Evolutionary conservation across 805 yeast species (phyloP).

Genomic region (Yarrowia sp.): DNA sequence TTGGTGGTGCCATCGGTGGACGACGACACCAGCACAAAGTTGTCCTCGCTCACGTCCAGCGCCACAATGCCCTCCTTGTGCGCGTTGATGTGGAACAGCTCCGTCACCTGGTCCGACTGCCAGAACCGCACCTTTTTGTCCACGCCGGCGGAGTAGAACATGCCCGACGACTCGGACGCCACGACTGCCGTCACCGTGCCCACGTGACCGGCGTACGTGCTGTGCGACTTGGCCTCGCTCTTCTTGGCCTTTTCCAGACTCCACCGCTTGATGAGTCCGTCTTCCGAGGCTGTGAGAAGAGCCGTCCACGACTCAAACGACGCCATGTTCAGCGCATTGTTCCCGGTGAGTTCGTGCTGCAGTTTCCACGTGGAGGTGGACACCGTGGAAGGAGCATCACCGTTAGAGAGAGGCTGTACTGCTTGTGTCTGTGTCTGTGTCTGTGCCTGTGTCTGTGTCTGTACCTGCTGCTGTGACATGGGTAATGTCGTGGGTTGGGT

Average conservation of each 20-base stretch:
- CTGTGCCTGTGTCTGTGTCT: not conserved
- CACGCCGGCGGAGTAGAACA: conserved; percentile 43
- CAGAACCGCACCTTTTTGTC: conserved; percentile 43
- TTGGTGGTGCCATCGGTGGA: conserved; percentile 44
- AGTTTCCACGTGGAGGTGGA: conserved; percentile 12
- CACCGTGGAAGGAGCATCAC: not conserved
- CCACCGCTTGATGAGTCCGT: conserved; percentile 44
- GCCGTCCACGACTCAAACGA: conserved; percentile 15
- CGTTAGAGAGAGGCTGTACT: not conserved
- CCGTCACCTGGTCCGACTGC: conserved; percentile 35
- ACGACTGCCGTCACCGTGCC: conserved; percentile 42
- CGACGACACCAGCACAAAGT: conserved; percentile 42
- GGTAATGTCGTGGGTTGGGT: not conserved
- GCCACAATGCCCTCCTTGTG: conserved; percentile 41
- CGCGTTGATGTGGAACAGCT: conserved; percentile 40
- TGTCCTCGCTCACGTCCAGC: conserved; percentile 42
- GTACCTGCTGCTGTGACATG: not conserved
- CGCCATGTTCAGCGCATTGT: conserved; percentile 28
- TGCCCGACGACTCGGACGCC: conserved; percentile 40
- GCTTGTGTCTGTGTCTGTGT: not conserved
- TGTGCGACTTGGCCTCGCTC: conserved; percentile 31
- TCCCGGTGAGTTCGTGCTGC: conserved; percentile 34
- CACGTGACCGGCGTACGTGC: conserved; percentile 42
- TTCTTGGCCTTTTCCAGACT: conserved; percentile 39
- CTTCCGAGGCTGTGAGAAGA: conserved; percentile 43